phyloP scores from a whole-genome alignment of 192 early-diverging fungal genomes.

The Umbelopsis vinacea region DNA sequence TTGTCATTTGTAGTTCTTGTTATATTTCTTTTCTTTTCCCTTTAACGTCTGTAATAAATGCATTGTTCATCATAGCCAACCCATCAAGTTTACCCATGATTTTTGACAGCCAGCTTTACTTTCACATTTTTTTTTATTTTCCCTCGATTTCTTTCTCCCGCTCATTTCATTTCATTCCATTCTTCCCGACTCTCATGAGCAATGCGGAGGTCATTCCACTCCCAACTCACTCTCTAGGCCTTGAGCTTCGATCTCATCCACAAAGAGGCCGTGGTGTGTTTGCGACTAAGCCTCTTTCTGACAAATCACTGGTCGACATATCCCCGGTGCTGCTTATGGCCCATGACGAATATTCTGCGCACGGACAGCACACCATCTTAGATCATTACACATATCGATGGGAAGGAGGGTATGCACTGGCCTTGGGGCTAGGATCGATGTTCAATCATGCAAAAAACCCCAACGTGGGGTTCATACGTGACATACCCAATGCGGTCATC shows the following conservation, averaged over 20 bases:
- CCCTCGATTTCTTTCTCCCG: too few species aligned
- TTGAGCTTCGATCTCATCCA: conserved; percentile 56
- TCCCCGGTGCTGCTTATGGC: conserved; percentile 63
- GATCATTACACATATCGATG: conserved; percentile 74
- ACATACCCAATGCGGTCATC: conserved; percentile 57
- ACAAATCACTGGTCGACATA: conserved; percentile 56
- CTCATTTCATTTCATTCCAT: neutral
- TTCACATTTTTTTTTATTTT: too few species aligned
- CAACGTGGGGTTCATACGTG: conserved; percentile 67
- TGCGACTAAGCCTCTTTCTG: conserved; percentile 40
- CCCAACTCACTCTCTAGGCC: conserved; percentile 30
- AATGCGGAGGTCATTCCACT: conserved; percentile 17
- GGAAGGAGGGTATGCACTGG: conserved; percentile 61
- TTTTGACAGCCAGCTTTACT: neutral
- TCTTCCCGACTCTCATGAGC: neutral
- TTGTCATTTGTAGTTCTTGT: too few species aligned
- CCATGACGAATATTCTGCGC: conserved; percentile 52
- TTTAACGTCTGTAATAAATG: neutral
- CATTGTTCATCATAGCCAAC: neutral
- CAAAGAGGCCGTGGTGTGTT: conserved; percentile 65
- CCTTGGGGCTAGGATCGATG: conserved; percentile 69
- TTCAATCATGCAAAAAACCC: conserved; percentile 64
- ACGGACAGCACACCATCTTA: conserved; percentile 62
- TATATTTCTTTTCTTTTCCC: neutral
- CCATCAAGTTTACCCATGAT: too few species aligned